A percentile compares a stretch with the other conserved stretches of the same genome.
These are phyloP conservation scores for Fragaria vesca DNA, from an alignment of 306 rosid species.

Conservation along the genomic window DNA sequence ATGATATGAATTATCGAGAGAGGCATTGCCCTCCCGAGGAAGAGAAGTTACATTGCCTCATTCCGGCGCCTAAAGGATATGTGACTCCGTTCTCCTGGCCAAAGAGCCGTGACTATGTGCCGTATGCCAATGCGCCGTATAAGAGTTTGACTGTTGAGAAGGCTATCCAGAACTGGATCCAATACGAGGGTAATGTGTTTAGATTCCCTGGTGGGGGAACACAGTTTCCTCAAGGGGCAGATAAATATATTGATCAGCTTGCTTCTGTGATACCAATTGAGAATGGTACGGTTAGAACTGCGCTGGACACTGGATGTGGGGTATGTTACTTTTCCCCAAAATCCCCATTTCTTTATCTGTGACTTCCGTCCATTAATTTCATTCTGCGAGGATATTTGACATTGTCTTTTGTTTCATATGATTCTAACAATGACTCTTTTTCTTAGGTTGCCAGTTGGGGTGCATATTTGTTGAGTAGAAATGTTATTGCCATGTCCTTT, in stretches of 20 bases:
- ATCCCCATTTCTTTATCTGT: slow-evolving; percentile 6
- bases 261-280: slow-evolving; percentile 92
- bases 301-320: slow-evolving; percentile 99
- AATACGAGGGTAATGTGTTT: slow-evolving; percentile 90
- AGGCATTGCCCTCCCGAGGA: slow-evolving; percentile 85
- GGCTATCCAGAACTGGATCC: slow-evolving; percentile 99
- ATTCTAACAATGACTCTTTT: slow-evolving; percentile 23
- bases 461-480: slow-evolving; percentile 89
- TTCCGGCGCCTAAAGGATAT: slow-evolving; percentile 94
- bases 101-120: slow-evolving; percentile 95
- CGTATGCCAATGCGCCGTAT: slow-evolving; percentile 93
- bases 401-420: slow-evolving; percentile 7
- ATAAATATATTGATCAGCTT: slow-evolving; percentile 85
- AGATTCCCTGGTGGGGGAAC: slow-evolving; percentile 97
- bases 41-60: slow-evolving; percentile 82
- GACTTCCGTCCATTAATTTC: neutral
- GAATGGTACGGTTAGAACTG: slow-evolving; percentile 88
- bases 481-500: slow-evolving; percentile 92
- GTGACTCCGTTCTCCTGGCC: slow-evolving; percentile 99
- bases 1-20: slow-evolving; percentile 81
- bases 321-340: slow-evolving; percentile 44
- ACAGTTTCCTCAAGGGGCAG: slow-evolving; percentile 97
- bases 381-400: neutral
- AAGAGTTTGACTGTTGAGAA: slow-evolving; percentile 98
- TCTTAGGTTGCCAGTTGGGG: slow-evolving; percentile 97